A percentile compares a stretch with the other conserved stretches of the same genome.
These are phyloP conservation scores for Botryotinia narcissicola DNA, from an alignment of 2,329 filamentous ascomycete genomes.

Conservation along the genomic window DNA sequence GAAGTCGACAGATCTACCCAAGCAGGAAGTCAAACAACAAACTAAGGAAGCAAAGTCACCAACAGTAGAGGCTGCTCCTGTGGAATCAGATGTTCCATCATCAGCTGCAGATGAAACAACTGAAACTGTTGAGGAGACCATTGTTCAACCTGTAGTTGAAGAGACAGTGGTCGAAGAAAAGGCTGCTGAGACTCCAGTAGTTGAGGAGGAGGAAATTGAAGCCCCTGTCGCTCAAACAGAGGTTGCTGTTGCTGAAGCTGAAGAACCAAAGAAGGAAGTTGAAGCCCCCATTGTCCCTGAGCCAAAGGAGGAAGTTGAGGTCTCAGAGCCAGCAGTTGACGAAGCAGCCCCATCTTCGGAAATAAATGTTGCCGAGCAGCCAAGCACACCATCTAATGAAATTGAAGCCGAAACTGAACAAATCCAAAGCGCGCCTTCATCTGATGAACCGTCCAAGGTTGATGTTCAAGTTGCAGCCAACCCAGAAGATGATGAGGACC, in stretches of 20 bases:
- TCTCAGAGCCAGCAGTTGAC: not conserved
- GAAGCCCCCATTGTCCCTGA: not conserved
- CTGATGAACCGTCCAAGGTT: constrained; percentile 6
- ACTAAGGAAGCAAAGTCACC: constrained; percentile 22
- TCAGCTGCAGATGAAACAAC: constrained; percentile 25
- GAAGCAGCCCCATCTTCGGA: constrained; percentile 8
- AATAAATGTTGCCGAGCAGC: not conserved
- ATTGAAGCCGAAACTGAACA: constrained; percentile 10
- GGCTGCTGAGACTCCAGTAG: not conserved
- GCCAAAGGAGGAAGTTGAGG: not conserved
- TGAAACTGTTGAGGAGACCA: constrained; percentile 19
- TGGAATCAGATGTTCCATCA: constrained; percentile 30
- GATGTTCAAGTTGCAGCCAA: not conserved
- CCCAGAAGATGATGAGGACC: constrained; percentile 24
- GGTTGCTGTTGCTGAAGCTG: not conserved
- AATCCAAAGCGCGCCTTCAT: not conserved
- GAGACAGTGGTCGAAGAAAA: constrained; percentile 4
- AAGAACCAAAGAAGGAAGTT: constrained; percentile 9
- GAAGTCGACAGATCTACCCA: constrained; percentile 26
- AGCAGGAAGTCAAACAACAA: constrained; percentile 22
- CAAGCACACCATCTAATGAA: not conserved
- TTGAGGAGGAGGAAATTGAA: constrained; percentile 5
- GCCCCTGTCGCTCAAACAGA: not conserved
- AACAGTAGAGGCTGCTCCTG: constrained; percentile 25
- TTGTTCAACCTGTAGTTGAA: constrained; percentile 13